Conservation (phyloP, 345 rosid species). For the Xanthoceras sorbifolium region DNA sequence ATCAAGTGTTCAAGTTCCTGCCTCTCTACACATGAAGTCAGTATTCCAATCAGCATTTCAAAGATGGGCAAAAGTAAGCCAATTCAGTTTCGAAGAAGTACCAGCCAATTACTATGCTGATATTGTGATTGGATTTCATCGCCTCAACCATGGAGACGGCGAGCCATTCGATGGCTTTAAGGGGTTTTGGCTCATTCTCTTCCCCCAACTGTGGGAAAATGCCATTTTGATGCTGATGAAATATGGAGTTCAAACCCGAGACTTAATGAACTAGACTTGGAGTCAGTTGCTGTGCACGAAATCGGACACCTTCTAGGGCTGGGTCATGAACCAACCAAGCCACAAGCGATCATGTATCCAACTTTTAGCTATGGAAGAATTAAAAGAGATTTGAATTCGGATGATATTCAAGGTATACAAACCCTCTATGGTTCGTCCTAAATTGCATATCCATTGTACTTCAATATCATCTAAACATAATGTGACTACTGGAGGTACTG, state of each 20-base stretch:
- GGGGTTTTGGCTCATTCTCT: slow-evolving; percentile 21
- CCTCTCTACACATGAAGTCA: neutral
- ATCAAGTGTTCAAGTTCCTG: neutral
- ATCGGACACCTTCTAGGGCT: slow-evolving; percentile 35
- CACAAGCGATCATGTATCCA: slow-evolving; percentile 27
- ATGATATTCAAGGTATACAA: slow-evolving; percentile 11
- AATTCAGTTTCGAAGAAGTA: slow-evolving; percentile 13
- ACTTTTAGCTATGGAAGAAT: neutral
- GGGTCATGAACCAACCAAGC: slow-evolving; percentile 7
- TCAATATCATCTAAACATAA: no score
- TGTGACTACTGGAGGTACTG: no score
- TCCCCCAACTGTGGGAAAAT: slow-evolving; percentile 10
- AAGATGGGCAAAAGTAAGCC: slow-evolving; percentile 9
- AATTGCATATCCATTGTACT: neutral
- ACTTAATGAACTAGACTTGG: slow-evolving; percentile 23
- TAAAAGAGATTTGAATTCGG: slow-evolving; percentile 1
- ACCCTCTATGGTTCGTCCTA: slow-evolving; percentile 31
- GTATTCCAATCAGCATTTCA: neutral
- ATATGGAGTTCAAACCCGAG: slow-evolving; percentile 20
- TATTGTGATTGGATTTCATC: slow-evolving; percentile 19
- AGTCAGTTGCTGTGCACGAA: slow-evolving; percentile 36
- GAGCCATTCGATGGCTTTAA: slow-evolving; percentile 7
- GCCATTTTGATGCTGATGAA: slow-evolving; percentile 33
- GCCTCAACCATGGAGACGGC: slow-evolving; percentile 20
- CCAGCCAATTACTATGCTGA: neutral